These are phyloP conservation scores for Spiromastix sp. DNA, from an alignment of 2,329 filamentous ascomycete genomes.

Conservation along the genomic window DNA sequence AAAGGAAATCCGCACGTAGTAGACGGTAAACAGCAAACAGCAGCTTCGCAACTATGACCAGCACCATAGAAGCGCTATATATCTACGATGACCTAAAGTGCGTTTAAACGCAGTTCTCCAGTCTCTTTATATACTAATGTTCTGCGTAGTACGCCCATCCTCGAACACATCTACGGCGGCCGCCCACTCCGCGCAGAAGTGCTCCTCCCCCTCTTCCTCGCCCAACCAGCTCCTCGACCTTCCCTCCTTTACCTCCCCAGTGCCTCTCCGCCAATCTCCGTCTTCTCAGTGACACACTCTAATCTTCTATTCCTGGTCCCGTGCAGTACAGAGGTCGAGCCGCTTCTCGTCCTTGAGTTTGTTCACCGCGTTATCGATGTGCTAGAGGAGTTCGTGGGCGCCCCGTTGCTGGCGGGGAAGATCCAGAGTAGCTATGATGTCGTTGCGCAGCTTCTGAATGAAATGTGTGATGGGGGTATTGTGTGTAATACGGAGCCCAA, in stretches of 20 bases:
- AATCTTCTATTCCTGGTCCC: conserved; percentile 79
- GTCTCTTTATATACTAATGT: conserved; percentile 7
- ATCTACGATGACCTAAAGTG: conserved; percentile 95
- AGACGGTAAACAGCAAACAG: neutral
- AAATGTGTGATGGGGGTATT: conserved; percentile 94
- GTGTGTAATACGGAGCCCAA: conserved; percentile 88
- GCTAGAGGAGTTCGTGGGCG: conserved; percentile 86
- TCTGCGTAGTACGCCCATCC: conserved; percentile 44
- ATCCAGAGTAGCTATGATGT: conserved; percentile 89
- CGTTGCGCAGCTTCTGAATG: conserved; percentile 79
- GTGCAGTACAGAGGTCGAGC: conserved; percentile 76
- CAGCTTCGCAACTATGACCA: conserved; percentile 55
- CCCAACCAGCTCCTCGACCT: conserved; percentile 69
- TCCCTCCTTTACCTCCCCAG: conserved; percentile 77
- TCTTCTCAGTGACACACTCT: conserved; percentile 81
- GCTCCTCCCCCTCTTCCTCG: conserved; percentile 77
- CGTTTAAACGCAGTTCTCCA: conserved; percentile 22
- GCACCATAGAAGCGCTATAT: conserved; percentile 88
- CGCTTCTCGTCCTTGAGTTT: conserved; percentile 84
- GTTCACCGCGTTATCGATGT: conserved; percentile 86
- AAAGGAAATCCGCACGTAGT: no score
- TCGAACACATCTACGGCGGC: conserved; percentile 80
- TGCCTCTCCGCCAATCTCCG: conserved; percentile 72
- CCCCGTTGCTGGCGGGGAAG: conserved; percentile 73
- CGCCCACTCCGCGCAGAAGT: conserved; percentile 66